Evolutionary conservation across 495 filamentous ascomycete species (phyloP).

Genomic region (Umbilicaria muhlenbergii): DNA sequence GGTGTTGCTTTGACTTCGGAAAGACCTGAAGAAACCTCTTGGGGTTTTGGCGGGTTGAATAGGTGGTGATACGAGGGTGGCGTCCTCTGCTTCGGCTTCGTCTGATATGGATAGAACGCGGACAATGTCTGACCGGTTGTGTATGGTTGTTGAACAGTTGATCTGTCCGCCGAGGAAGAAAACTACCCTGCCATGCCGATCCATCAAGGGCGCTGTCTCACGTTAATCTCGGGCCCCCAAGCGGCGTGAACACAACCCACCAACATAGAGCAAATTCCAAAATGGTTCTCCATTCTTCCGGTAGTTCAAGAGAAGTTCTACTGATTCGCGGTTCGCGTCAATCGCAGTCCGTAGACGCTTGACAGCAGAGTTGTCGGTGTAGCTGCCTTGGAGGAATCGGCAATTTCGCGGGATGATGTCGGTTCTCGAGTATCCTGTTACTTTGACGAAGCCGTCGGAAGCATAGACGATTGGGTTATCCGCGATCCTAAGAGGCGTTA

Average conservation of each 20-base stretch:
- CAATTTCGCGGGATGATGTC: conserved; percentile 35
- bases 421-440: conserved; percentile 29
- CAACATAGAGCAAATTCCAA: conserved; percentile 37
- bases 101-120: conserved; percentile 24
- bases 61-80: conserved; percentile 1
- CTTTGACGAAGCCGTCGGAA: conserved; percentile 32
- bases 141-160: conserved; percentile 37
- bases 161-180: conserved; percentile 41
- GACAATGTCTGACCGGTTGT: conserved; percentile 30
- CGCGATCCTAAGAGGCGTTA: conserved; percentile 11
- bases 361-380: conserved; percentile 25
- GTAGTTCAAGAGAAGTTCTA: conserved; percentile 36
- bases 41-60: conserved; percentile 5
- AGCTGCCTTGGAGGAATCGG: conserved; percentile 32
- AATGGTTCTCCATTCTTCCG: conserved; percentile 36
- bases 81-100: conserved; percentile 10
- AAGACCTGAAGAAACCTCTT: conserved; percentile 18
- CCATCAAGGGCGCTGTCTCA: conserved; percentile 26
- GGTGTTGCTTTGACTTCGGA: conserved; percentile 12
- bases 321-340: conserved; percentile 24
- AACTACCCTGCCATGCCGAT: conserved; percentile 23
- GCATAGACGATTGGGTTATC: conserved; percentile 36
- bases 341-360: conserved; percentile 27
- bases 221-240: neutral
- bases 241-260: conserved; percentile 4